Percentiles rank a stretch among this genome's conserved stretches.
Conservation (phyloP, 225 moss, liverwort and hornwort genomes). For the Straminergon stramineum region DNA sequence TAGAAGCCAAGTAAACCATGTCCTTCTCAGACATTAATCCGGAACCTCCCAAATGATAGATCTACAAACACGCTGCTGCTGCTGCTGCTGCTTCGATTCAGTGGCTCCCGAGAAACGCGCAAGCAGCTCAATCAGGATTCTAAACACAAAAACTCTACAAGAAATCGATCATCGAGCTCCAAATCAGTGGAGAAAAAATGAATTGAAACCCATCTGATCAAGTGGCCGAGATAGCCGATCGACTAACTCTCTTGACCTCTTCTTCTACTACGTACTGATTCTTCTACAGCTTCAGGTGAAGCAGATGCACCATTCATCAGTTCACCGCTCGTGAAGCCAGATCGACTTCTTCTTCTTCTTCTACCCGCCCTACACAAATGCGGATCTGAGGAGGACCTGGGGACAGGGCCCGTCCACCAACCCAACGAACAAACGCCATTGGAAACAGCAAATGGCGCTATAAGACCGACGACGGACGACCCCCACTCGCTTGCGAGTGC, state of each 20-base stretch:
- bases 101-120: background rate
- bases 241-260: background rate
- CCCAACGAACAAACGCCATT: background rate
- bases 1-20: background rate
- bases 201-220: background rate
- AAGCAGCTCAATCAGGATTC: background rate
- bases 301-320: background rate
- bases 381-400: constrained; percentile 1
- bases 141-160: background rate
- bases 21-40: background rate
- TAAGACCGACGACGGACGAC: too few species aligned
- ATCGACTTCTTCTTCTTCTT: background rate
- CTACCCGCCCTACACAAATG: background rate
- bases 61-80: background rate
- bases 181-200: background rate
- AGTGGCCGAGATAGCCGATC: too few species aligned
- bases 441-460: background rate
- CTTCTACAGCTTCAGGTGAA: background rate
- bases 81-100: background rate
- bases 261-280: background rate
- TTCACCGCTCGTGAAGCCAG: background rate
- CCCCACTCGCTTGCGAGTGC: background rate
- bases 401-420: background rate
- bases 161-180: background rate
- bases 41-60: background rate